Percentiles rank a stretch among this genome's conserved stretches.
phyloP scores from a whole-genome alignment of 108 stramenopile genomes.

The Cylindrotheca closterium region DNA sequence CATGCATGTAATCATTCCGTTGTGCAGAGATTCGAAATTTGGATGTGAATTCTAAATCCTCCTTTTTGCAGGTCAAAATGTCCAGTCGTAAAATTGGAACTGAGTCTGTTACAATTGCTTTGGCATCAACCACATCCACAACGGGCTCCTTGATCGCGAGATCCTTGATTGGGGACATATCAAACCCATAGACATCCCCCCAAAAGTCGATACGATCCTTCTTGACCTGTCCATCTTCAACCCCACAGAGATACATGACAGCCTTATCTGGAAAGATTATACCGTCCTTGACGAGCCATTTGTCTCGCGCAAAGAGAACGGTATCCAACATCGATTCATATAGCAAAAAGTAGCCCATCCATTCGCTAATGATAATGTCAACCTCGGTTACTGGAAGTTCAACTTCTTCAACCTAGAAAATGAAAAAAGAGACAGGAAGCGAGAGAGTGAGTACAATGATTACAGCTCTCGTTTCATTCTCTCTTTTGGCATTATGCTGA shows the following conservation, averaged over 20 bases:
- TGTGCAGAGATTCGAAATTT: slow-evolving; percentile 66
- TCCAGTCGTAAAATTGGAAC: slow-evolving; percentile 89
- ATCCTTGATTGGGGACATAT: slow-evolving; percentile 92
- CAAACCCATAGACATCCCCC: slow-evolving; percentile 96
- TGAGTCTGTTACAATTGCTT: slow-evolving; percentile 75
- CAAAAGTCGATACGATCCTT: slow-evolving; percentile 84
- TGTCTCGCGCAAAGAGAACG: slow-evolving; percentile 90
- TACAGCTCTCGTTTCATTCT: too few relatives aligned
- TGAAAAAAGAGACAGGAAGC: background rate
- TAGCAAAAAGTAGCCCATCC: slow-evolving; percentile 98
- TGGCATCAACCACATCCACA: slow-evolving; percentile 90
- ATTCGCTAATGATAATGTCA: slow-evolving; percentile 97
- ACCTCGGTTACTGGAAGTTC: slow-evolving; percentile 81
- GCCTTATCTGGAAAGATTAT: slow-evolving; percentile 95
- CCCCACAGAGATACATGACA: slow-evolving; percentile 80
- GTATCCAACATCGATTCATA: slow-evolving; percentile 98
- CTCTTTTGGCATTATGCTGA: background rate
- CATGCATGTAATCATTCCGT: slow-evolving; percentile 90
- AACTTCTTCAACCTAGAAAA: slow-evolving; percentile 87
- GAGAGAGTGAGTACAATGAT: too few relatives aligned
- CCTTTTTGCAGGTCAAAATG: slow-evolving; percentile 85
- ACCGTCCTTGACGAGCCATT: slow-evolving; percentile 81
- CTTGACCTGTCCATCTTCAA: slow-evolving; percentile 87
- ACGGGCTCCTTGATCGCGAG: slow-evolving; percentile 92
- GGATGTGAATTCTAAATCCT: slow-evolving; percentile 80